Conservation (phyloP, 148 eudicot genomes). For the Gaultheria prostrata region DNA sequence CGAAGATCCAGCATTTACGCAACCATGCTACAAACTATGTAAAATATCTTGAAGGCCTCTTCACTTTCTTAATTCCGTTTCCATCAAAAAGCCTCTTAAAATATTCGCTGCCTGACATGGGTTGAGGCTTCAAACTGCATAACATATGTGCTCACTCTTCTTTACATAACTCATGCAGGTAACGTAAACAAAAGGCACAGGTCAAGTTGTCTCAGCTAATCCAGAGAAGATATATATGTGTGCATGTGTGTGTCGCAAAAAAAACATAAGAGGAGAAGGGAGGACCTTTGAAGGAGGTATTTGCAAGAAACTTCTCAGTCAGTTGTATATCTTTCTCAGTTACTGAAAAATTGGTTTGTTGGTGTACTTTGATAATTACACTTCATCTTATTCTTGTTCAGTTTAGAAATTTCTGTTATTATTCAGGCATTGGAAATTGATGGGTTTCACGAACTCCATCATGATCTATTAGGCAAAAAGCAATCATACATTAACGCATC, state of each 20-base stretch:
- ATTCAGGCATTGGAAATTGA: neutral
- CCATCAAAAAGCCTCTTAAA: slow-evolving; percentile 1
- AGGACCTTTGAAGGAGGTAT: neutral
- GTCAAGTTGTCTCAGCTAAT: slow-evolving; percentile 31
- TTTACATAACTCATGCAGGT: slow-evolving; percentile 37
- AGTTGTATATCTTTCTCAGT: neutral
- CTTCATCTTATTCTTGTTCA: neutral
- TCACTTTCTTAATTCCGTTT: neutral
- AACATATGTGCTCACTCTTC: neutral
- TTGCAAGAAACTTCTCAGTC: neutral
- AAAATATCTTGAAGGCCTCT: slow-evolving; percentile 8
- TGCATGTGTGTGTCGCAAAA: neutral
- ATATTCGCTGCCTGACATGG: neutral
- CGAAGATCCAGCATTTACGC: slow-evolving; percentile 25
- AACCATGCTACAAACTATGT: slow-evolving; percentile 22
- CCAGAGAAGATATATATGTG: neutral
- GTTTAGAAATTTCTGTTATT: neutral
- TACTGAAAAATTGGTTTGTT: neutral
- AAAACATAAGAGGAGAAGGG: neutral
- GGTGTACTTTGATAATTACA: neutral
- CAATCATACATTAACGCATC: neutral
- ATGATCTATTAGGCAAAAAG: neutral
- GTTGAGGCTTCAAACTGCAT: neutral
- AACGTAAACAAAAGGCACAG: slow-evolving; percentile 38
- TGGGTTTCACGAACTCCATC: neutral